A percentile compares a stretch with the other conserved stretches of the same genome.
phyloP scores from a whole-genome alignment of 202 grass and related monocot species.

The Panicum hallii region DNA sequence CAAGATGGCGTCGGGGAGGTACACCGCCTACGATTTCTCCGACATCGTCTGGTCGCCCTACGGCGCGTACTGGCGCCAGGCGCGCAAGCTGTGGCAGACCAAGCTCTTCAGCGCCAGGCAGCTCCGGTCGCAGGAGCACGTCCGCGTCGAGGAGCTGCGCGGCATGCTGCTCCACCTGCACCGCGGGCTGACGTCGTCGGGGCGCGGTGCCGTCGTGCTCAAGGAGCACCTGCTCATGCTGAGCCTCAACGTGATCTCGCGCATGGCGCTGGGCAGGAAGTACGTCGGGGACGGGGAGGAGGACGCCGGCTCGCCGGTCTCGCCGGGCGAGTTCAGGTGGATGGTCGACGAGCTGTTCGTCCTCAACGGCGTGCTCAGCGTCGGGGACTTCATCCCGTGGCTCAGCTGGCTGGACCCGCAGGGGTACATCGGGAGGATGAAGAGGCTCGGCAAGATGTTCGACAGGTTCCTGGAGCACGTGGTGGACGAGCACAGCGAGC shows the following conservation, averaged over 20 bases:
- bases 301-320: not conserved
- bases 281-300: not conserved
- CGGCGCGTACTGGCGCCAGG: slow-evolving; percentile 64
- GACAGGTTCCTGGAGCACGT: slow-evolving; percentile 18
- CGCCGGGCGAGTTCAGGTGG: slow-evolving; percentile 5
- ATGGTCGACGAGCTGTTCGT: not conserved
- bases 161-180: slow-evolving; percentile 11
- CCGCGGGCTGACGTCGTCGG: not conserved
- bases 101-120: slow-evolving; percentile 56
- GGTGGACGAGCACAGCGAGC: slow-evolving; percentile 11
- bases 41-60: slow-evolving; percentile 68
- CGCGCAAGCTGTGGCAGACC: slow-evolving; percentile 60
- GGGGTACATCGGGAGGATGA: slow-evolving; percentile 20
- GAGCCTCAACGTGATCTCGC: not conserved
- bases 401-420: not conserved
- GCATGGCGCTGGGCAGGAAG: slow-evolving; percentile 16
- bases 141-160: slow-evolving; percentile 51
- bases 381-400: slow-evolving; percentile 15
- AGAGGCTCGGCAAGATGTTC: not conserved
- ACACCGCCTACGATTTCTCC: slow-evolving; percentile 65
- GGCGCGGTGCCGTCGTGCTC: not conserved
- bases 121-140: slow-evolving; percentile 59
- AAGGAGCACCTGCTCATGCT: not conserved
- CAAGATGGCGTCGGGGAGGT: slow-evolving; percentile 51
- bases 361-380: slow-evolving; percentile 1